Evolutionary conservation across 768 basidiomycete genomes (phyloP).

Genomic region (Termitomyces sp.): DNA sequence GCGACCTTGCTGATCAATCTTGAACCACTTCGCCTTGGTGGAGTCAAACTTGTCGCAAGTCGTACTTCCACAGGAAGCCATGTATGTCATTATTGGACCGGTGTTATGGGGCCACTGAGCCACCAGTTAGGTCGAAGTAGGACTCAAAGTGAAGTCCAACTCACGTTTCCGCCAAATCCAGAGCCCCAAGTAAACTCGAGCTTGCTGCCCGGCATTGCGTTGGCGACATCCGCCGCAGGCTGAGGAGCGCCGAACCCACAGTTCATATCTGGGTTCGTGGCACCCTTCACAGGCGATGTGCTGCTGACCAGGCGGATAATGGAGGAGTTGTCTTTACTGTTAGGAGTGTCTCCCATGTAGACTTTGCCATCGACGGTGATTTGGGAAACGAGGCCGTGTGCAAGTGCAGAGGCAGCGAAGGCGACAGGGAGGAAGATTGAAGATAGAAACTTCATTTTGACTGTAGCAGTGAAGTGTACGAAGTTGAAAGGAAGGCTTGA

Average conservation of each 20-base stretch:
- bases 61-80: conserved; percentile 54
- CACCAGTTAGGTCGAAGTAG: neutral
- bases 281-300: conserved; percentile 43
- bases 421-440: conserved; percentile 27
- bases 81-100: conserved; percentile 71
- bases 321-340: conserved; percentile 18
- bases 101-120: conserved; percentile 46
- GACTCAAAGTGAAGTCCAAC: conserved; percentile 8
- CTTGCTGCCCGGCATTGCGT: conserved; percentile 28
- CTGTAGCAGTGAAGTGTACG: neutral
- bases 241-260: conserved; percentile 50
- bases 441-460: conserved; percentile 18
- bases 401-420: conserved; percentile 30
- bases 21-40: conserved; percentile 65
- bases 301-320: conserved; percentile 35
- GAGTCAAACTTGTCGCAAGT: conserved; percentile 58
- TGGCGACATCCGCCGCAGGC: conserved; percentile 41
- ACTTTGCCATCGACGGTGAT: conserved; percentile 34
- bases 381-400: conserved; percentile 37
- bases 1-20: conserved; percentile 51
- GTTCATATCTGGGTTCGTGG: conserved; percentile 47
- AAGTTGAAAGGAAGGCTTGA: neutral
- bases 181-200: conserved; percentile 2
- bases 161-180: conserved; percentile 17
- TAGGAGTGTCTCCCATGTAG: conserved; percentile 30